Conservation (phyloP, 2,329 filamentous ascomycete genomes). For the Paraphaeosphaeria sporulosa region DNA sequence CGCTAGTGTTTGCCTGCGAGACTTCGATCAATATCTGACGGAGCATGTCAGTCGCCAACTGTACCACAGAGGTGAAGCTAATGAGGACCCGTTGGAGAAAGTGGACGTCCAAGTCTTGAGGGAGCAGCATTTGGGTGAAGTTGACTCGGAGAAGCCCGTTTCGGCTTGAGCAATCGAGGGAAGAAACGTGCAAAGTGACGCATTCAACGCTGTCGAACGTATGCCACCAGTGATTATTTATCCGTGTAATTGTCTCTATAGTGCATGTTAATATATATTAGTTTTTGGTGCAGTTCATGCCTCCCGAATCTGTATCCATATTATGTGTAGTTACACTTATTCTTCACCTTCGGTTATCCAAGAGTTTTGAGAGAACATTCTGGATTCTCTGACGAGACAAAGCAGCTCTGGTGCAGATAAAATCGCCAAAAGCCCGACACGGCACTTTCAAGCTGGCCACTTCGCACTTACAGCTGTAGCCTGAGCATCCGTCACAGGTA, state of each 20-base stretch:
- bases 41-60: slow-evolving; percentile 27
- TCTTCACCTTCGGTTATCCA: neutral
- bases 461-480: slow-evolving; percentile 51
- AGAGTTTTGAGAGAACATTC: neutral
- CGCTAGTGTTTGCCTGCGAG: slow-evolving; percentile 21
- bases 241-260: neutral
- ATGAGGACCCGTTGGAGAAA: slow-evolving; percentile 19
- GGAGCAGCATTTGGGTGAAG: neutral
- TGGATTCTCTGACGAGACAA: neutral
- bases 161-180: neutral
- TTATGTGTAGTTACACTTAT: neutral
- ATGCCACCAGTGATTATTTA: neutral
- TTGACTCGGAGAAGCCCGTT: neutral
- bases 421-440: neutral
- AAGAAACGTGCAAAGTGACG: neutral
- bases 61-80: slow-evolving; percentile 18
- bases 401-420: neutral
- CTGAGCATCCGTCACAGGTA: slow-evolving; percentile 56
- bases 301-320: neutral
- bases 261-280: neutral
- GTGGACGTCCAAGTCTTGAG: neutral
- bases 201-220: neutral
- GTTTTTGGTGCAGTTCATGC: neutral
- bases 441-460: slow-evolving; percentile 23
- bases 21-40: slow-evolving; percentile 32